A percentile compares a stretch with the other conserved stretches of the same genome.
Evolutionary conservation across 129 eudicot species (phyloP).

Genomic region (Erigeron canadensis): DNA sequence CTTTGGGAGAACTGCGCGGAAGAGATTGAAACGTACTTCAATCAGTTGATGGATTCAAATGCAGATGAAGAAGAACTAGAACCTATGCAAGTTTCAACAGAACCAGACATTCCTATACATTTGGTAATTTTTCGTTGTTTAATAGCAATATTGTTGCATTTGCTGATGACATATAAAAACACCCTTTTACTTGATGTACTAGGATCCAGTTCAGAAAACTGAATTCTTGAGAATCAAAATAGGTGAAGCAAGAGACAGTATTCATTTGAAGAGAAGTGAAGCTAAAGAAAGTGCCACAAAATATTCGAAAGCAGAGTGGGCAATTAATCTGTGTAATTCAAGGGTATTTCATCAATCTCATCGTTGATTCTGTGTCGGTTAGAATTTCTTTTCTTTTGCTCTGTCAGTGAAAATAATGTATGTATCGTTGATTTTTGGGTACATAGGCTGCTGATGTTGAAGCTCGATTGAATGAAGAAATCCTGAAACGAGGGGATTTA

Average conservation of each 20-base stretch:
- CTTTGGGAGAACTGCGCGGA: slow-evolving; percentile 58
- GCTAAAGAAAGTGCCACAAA: slow-evolving; percentile 48
- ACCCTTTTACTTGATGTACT: slow-evolving; percentile 3
- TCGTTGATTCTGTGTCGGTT: background rate
- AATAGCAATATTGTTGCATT: background rate
- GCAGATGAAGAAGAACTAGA: slow-evolving; percentile 38
- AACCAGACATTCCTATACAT: slow-evolving; percentile 33
- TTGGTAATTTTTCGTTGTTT: slow-evolving; percentile 36
- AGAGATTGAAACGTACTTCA: slow-evolving; percentile 61
- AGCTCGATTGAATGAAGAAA: slow-evolving; percentile 46
- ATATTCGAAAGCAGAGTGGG: slow-evolving; percentile 70
- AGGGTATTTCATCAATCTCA: slow-evolving; percentile 45
- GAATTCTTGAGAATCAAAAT: slow-evolving; percentile 48
- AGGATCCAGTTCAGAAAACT: slow-evolving; percentile 49
- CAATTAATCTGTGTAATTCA: slow-evolving; percentile 47
- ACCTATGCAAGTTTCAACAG: slow-evolving; percentile 21
- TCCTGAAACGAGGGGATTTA: slow-evolving; percentile 31
- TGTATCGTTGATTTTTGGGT: background rate
- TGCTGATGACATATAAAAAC: slow-evolving; percentile 4
- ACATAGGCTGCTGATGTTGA: slow-evolving; percentile 57
- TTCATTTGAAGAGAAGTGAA: slow-evolving; percentile 42
- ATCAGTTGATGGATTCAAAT: slow-evolving; percentile 38
- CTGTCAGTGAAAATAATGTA: too few relatives aligned
- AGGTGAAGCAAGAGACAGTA: slow-evolving; percentile 42
- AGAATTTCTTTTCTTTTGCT: background rate